phyloP scores from a whole-genome alignment of 306 rosid genomes.

The Delonix regia region DNA sequence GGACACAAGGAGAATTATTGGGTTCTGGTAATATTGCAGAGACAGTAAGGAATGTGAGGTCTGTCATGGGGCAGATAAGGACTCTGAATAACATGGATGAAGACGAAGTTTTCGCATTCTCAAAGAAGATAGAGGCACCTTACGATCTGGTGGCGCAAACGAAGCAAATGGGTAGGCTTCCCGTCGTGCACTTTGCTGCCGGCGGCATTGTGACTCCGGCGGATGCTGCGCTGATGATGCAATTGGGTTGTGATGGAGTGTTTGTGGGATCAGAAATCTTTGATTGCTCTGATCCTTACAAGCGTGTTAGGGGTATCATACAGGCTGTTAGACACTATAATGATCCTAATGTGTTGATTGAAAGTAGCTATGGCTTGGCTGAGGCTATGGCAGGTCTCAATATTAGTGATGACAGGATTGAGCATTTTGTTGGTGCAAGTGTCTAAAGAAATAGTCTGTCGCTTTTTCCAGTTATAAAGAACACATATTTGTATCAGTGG shows the following conservation, averaged over 20 bases:
- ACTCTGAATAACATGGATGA: constrained; percentile 69
- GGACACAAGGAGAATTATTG: constrained; percentile 65
- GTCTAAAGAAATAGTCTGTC: background rate
- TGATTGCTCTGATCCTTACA: constrained; percentile 49
- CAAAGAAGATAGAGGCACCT: constrained; percentile 69
- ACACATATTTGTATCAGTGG: constrained; percentile 16
- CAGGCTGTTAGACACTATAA: constrained; percentile 65
- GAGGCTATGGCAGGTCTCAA: constrained; percentile 45
- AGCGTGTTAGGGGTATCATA: constrained; percentile 61
- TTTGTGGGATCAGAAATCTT: constrained; percentile 65
- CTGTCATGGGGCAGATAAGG: constrained; percentile 66
- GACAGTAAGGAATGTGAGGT: constrained; percentile 54
- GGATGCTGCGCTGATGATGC: constrained; percentile 86
- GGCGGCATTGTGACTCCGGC: constrained; percentile 92
- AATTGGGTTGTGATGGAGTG: constrained; percentile 82
- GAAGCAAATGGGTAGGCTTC: constrained; percentile 69
- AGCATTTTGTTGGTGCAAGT: constrained; percentile 35
- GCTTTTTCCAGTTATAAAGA: background rate
- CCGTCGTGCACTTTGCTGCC: constrained; percentile 67
- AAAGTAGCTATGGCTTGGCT: constrained; percentile 53
- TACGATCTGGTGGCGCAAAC: constrained; percentile 72
- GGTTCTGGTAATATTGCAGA: constrained; percentile 53
- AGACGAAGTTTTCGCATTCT: constrained; percentile 69
- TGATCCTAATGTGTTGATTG: constrained; percentile 64
- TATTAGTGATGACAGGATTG: constrained; percentile 56